Evolutionary conservation across 2,329 filamentous ascomycete genomes (phyloP), one percentile per base, ranked within the genome.

Genomic region (Talaromyces piceae): DNA sequence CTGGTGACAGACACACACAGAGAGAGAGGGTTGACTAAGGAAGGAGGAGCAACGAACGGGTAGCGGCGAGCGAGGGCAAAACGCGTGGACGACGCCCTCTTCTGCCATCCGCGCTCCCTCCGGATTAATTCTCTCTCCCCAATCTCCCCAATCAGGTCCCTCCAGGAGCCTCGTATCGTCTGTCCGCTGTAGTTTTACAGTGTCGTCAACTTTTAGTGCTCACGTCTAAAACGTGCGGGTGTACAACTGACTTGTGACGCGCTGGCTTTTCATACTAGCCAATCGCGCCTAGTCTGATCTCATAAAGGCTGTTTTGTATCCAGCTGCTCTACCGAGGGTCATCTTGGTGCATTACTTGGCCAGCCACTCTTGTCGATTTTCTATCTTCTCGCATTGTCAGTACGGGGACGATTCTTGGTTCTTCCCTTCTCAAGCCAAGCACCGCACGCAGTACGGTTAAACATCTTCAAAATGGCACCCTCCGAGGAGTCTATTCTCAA

Each of bases 401-500:
- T 9, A n/a, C 39, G 4, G 3, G 22, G 6, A 11, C 11, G 11
- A 6, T 37, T 20, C 33, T 18, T 18, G n/a, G n/a, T 13, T 25
- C 11, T 43, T 9, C 4, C 13, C 20, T 43, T 43, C n/a, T 43
- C 39, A 25, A 23, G 12, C 22, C 6, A 43, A 22, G 12, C n/a
- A n/a, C n/a, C n/a, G n/a, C n/a, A n/a, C n/a, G n/a, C n/a, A 23
- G 5, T 13, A 12, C 13, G 20, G 20, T 23, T 16, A 27, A 23
- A 6, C 2, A 33, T 18, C 31, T 13, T 41, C 45, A n/a, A 18
- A 26, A 53, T 53, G 51, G 47, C 87, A 3, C 83, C 86, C 7
- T 84, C 83, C 41, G 90, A 95, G 72, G 75, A 80, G 51, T 79
- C 82, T 25, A 87, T 95, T 57, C 79, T 95, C 47, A 77, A 77